A percentile compares a stretch with the other conserved stretches of the same genome.
These are phyloP conservation scores for Ambrosiella cleistominuta DNA, from an alignment of 2,329 filamentous ascomycete genomes.

Conservation along the genomic window DNA sequence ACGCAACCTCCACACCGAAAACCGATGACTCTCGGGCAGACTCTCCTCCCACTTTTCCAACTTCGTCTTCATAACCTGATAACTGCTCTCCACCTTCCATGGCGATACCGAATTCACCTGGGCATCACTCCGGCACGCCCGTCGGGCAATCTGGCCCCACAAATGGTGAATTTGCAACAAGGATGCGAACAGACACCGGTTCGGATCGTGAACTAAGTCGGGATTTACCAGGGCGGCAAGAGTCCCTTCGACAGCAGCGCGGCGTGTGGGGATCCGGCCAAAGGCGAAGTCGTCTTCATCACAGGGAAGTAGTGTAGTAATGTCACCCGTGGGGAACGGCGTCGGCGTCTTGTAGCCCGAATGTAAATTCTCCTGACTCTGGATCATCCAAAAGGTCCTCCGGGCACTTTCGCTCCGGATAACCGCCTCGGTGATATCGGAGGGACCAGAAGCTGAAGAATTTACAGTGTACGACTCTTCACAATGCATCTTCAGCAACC, in stretches of 20 bases:
- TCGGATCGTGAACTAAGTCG: constrained; percentile 14
- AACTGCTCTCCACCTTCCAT: constrained; percentile 18
- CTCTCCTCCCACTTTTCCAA: constrained; percentile 18
- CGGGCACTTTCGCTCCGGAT: constrained; percentile 20
- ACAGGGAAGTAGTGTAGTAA: constrained; percentile 22
- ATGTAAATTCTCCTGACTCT: constrained; percentile 22
- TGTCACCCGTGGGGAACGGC: constrained; percentile 21
- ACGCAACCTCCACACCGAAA: constrained; percentile 22
- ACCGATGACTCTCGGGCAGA: constrained; percentile 19
- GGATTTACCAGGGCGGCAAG: constrained; percentile 18
- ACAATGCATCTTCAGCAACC: constrained; percentile 20
- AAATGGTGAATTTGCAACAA: constrained; percentile 22
- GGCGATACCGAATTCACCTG: constrained; percentile 9
- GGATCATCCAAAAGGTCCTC: constrained; percentile 23
- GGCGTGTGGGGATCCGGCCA: constrained; percentile 17
- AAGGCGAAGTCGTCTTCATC: constrained; percentile 24
- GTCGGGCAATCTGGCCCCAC: constrained; percentile 22
- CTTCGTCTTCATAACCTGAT: constrained; percentile 14
- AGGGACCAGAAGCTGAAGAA: constrained; percentile 11
- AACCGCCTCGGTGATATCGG: constrained; percentile 17
- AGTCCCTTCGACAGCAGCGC: constrained; percentile 21
- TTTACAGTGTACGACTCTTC: constrained; percentile 21
- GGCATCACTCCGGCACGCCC: constrained; percentile 15
- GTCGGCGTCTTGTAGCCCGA: constrained; percentile 20
- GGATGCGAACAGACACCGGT: constrained; percentile 22